Evolutionary conservation across 352 stramenopile species (phyloP).

Genomic region (Phytopythium aichiense): DNA sequence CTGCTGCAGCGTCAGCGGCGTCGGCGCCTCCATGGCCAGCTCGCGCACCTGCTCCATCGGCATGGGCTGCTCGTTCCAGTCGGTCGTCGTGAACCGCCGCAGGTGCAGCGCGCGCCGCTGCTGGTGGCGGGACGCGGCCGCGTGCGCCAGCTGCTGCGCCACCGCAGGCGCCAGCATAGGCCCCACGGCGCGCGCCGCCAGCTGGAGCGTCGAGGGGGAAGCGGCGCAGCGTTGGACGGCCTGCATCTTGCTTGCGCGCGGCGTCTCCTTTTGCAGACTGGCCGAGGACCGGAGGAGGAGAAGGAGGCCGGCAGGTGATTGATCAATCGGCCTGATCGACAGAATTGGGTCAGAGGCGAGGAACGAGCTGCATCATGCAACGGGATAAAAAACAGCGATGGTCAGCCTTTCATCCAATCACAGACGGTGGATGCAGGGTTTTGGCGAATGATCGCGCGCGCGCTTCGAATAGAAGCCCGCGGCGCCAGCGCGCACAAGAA

Average conservation of each 20-base stretch:
- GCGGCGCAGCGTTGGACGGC: constrained; percentile 1
- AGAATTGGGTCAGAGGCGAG: constrained; percentile 1
- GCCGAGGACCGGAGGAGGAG: not conserved
- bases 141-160: not conserved
- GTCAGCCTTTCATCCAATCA: constrained; percentile 3
- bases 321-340: not conserved
- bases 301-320: not conserved
- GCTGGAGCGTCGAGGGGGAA: not conserved
- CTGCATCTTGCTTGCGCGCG: constrained; percentile 6
- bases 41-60: constrained; percentile 62
- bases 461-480: constrained; percentile 4
- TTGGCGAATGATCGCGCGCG: not conserved
- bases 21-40: constrained; percentile 48
- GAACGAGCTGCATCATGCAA: not conserved
- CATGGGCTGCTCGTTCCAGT: constrained; percentile 24
- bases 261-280: constrained; percentile 1
- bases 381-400: not conserved
- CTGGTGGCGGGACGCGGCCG: not conserved
- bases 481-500: constrained; percentile 1
- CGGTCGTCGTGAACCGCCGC: constrained; percentile 8
- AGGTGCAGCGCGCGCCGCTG: constrained; percentile 8
- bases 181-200: not conserved
- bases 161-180: not conserved
- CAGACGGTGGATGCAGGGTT: not conserved
- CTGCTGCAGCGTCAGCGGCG: constrained; percentile 71